Base-by-base conservation (phyloP, 164 flowering plant species). In the Aristolochia californica region DNA sequence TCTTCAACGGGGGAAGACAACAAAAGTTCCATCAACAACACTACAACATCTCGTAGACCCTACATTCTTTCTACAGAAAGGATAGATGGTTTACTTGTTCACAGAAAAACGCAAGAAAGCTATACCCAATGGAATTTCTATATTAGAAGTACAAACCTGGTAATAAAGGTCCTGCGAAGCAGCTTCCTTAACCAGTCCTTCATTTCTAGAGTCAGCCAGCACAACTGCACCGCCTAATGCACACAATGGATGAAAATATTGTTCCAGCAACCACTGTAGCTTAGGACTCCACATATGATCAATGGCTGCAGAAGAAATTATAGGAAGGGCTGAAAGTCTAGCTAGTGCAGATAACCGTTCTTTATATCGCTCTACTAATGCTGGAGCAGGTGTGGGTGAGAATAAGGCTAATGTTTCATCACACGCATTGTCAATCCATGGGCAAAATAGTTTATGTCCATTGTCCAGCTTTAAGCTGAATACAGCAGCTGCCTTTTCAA, bases 401-500 rank as follows among this genome's bases (percentile, higher is more conserved):
- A 90, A 90, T 59, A 80, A 75, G 21, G 89, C 83, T 54, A 94
- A 73, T 12, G 48, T 64, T 72, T 90, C 99, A 64, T 82, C 87
- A 55, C 99, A 94, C 8, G 77, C 64, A 78, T 89, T 90, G 56
- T 94, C 81, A 34, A 79, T 75, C 99, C 99, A 94, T 13, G 95
- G 96, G 56, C 99, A 94, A 38, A 78, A 77, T 62, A 69, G 62
- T 62, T 79, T 94, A 72, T 94, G 99, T 53, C 96, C 99, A 68
- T 43, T 79, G 57, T 94, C 88, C 61, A 94, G 81, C 85, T 90
- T 94, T 68, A 90, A 75, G 75, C 97, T 94, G 61, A 87, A 87
- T 13, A 90, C 99, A 53, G 74, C 67, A 23, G 97, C 97, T 44
- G 90, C 85, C 75, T 94, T 90, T 58, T 90, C 99, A 75, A 87